These are phyloP conservation scores for Penicillium arizonense DNA, from an alignment of 495 filamentous ascomycete species.

Conservation along the genomic window DNA sequence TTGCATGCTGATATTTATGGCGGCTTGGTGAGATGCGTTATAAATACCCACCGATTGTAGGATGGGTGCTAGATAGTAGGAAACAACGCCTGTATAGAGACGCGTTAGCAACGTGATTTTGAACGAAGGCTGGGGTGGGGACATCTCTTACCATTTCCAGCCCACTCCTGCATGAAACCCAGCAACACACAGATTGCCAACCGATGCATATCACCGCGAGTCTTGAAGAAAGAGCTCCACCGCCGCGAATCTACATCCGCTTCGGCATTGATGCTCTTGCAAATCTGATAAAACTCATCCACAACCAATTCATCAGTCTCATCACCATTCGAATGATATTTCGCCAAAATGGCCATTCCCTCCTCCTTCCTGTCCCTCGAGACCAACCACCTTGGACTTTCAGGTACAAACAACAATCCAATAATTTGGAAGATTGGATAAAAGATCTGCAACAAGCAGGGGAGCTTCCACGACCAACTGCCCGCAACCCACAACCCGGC, in stretches of 20 bases:
- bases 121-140: background rate
- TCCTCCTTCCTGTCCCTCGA: conserved; percentile 36
- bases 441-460: conserved; percentile 22
- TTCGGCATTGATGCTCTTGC: conserved; percentile 50
- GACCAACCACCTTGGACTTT: conserved; percentile 41
- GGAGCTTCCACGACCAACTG: conserved; percentile 27
- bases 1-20: conserved; percentile 26
- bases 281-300: conserved; percentile 38
- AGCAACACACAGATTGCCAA: conserved; percentile 56
- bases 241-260: conserved; percentile 17
- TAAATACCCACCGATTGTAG: conserved; percentile 55
- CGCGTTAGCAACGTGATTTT: background rate
- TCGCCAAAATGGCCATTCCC: conserved; percentile 36
- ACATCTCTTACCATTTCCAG: conserved; percentile 54
- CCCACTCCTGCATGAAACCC: conserved; percentile 62
- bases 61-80: conserved; percentile 57
- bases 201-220: conserved; percentile 65
- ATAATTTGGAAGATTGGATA: conserved; percentile 19
- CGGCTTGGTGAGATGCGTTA: conserved; percentile 44
- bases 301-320: conserved; percentile 21
- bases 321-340: conserved; percentile 36
- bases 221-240: conserved; percentile 53
- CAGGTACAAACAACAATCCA: conserved; percentile 19
- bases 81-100: conserved; percentile 47
- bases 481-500: conserved; percentile 14